A percentile compares a stretch with the other conserved stretches of the same genome.
Conservation (phyloP, 108 stramenopile genomes). For the Discostella stelligeroides region DNA sequence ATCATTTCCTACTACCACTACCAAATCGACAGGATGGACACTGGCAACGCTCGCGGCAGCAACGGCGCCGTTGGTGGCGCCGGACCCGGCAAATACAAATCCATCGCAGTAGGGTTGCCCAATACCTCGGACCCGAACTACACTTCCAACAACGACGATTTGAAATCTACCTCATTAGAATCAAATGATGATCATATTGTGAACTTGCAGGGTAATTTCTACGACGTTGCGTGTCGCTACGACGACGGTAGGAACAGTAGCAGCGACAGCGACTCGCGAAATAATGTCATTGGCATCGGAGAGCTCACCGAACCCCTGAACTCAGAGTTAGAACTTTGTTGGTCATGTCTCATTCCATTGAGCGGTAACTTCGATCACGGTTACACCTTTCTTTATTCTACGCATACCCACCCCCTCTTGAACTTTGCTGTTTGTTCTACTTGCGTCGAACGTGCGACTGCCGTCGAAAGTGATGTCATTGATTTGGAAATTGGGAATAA, state of each 20-base stretch:
- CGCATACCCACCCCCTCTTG: constrained; percentile 61
- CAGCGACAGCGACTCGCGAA: background rate
- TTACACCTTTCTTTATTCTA: constrained; percentile 26
- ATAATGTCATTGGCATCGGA: constrained; percentile 1
- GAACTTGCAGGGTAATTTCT: no score
- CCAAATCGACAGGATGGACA: no score
- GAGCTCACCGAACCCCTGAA: background rate
- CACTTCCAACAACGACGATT: no score
- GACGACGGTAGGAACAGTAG: no score
- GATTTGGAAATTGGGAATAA: constrained; percentile 8
- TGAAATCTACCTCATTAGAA: no score
- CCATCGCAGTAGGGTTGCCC: no score
- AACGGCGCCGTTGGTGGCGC: background rate
- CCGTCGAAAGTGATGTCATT: constrained; percentile 34
- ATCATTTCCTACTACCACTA: no score
- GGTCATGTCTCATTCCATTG: constrained; percentile 8
- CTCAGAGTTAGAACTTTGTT: background rate
- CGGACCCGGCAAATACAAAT: background rate
- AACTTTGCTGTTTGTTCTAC: constrained; percentile 51
- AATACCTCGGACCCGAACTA: no score
- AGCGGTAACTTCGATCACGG: background rate
- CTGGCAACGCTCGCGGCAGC: background rate
- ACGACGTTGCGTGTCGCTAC: no score
- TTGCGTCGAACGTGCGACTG: constrained; percentile 51
- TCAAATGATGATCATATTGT: no score